Conservation (phyloP, 2,329 filamentous ascomycete species). For the Fusarium pilosicola region DNA sequence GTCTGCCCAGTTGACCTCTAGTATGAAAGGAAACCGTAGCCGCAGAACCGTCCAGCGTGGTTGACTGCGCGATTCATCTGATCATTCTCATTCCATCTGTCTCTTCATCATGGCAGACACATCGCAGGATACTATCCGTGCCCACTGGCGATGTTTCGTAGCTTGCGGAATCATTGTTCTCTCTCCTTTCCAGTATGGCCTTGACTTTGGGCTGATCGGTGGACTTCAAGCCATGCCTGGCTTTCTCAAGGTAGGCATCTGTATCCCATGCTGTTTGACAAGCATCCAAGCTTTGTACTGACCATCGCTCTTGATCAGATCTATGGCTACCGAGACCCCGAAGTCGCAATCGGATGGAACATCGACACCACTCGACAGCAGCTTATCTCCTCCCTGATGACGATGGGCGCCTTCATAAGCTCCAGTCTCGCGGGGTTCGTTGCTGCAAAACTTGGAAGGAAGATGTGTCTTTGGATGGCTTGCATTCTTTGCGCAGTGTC, state of each 20-base stretch:
- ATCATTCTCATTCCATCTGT: not conserved
- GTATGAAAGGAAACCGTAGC: not conserved
- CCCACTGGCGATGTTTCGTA: conserved; percentile 38
- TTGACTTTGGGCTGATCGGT: conserved; percentile 39
- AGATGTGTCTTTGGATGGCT: conserved; percentile 30
- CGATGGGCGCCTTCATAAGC: conserved; percentile 38
- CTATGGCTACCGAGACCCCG: conserved; percentile 34
- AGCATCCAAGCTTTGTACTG: not conserved
- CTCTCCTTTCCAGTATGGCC: conserved; percentile 38
- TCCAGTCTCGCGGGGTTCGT: conserved; percentile 35
- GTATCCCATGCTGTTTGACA: not conserved
- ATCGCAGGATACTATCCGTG: conserved; percentile 32
- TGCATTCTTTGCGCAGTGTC: conserved; percentile 33
- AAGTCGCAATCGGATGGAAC: conserved; percentile 40
- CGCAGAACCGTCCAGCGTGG: not conserved
- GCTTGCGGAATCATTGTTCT: conserved; percentile 35
- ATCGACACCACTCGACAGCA: conserved; percentile 38
- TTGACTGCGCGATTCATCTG: not conserved
- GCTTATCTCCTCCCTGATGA: conserved; percentile 40
- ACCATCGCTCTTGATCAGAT: not conserved
- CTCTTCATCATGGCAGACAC: conserved; percentile 8
- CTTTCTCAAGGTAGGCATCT: conserved; percentile 22
- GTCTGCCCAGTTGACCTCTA: not conserved
- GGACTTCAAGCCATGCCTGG: conserved; percentile 39
- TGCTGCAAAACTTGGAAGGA: conserved; percentile 29